Evolutionary conservation across 208 protist genomes (phyloP), one percentile per base, ranked within the genome.

Genomic region (Porcisia hertigi): DNA sequence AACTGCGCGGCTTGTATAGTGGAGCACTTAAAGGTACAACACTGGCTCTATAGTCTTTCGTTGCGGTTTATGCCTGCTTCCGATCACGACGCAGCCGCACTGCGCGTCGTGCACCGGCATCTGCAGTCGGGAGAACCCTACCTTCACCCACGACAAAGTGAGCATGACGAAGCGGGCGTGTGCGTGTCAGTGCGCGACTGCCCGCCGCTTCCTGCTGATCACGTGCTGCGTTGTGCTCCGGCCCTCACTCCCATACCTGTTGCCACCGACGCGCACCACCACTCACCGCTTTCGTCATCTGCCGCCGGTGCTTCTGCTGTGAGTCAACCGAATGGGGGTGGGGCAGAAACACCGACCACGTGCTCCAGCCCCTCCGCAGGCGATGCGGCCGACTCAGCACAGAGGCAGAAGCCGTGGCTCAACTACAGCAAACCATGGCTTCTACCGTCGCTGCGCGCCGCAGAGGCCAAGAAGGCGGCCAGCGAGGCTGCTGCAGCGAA

Each of bases 11-110:
- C 64, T 12, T 91, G 86, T 81, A 73, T 87, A 2, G 59, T 88
- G 18, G 82, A 86, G 41, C 92, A 96, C 70, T 66, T 96, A 14
- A 82, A 84, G 66, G 87, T 96, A 60, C 92, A 96, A 76, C 88
- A 94, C 65, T 96, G 92, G 89, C 83, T 96, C 0, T 93, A 85
- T 71, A 85, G 79, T 41, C 65, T 91, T 12, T 85, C 88, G 1
- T 70, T 77, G 43, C 88, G 89, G 39, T 90, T 92, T 67, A 70
- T 25, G 20, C 83, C 89, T 18, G 55, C 57, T 23, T 20, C 41
- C 54, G 43, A 52, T 39, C 84, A 87, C 83, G 86, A 93, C 67
- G 79, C 89, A 4, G 82, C 78, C 3, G 71, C 84, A 7, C 12
- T 92, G 47, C 87, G 92, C 23, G 77, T 84, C 11, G 65, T 77